Evolutionary conservation across 208 protist genomes (phyloP), one percentile per base, ranked within the genome.

Genomic region (Trypanosoma mega): DNA sequence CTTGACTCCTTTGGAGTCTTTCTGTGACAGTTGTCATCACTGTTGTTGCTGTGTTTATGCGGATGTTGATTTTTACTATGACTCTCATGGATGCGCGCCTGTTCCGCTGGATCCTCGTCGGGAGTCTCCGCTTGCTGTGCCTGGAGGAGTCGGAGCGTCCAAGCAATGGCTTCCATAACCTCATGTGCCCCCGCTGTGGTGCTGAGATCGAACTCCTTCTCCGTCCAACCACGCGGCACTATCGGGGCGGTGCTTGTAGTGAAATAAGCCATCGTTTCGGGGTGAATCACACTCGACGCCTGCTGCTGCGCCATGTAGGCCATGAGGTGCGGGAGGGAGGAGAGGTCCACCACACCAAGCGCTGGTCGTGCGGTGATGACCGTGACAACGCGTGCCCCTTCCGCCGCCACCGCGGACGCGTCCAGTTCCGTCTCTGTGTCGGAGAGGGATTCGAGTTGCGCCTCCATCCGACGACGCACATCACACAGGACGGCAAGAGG

Each of bases 131-230:
- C 63, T 82, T 70, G 14, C 52, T 54, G 21, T 69, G 34, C 34
- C 8, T 12, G 56, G 39, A 79, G 80, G n/a, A 80, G 26, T 18
- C 63, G 48, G 16, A 88, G 27, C 16, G 59, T 53, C 76, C 78
- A 90, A 57, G 85, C 78, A 39, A 93, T 44, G 16, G 73, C 80
- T 43, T 85, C 74, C 5, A 88, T 69, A 2, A 93, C 60, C 51
- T 89, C 82, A 44, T 87, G 73, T 11, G 80, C 82, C 18, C 72
- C 69, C 2, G 65, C 51, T 9, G 70, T 20, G 20, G 63, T 54
- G 66, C 87, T 84, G 11, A 90, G 52, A 62, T 93, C 80, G 21
- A 93, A 21, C 55, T 93, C 74, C 66, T 93, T 93, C 49, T 82
- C 82, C 36, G 82, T 82, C 26, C 86, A 31, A 5, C 29, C 21